Evolutionary conservation across 1,284 basidiomycete species (phyloP).

Genomic region (Ceratobasidium sp.): DNA sequence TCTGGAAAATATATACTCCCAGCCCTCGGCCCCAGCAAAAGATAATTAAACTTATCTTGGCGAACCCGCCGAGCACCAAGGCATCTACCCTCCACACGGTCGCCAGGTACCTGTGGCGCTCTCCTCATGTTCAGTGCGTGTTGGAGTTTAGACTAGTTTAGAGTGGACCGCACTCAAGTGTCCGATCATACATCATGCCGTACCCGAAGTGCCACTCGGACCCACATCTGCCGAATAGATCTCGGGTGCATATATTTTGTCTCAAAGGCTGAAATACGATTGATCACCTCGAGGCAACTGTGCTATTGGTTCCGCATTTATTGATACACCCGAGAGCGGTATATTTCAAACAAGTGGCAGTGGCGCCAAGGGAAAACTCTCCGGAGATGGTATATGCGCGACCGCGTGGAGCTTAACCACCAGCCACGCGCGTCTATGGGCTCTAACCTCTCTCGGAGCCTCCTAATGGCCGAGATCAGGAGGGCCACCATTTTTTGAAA

Average conservation of each 20-base stretch:
- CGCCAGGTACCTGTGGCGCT: slow-evolving; percentile 5
- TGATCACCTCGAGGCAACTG: background rate
- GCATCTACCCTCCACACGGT: background rate
- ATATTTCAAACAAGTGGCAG: background rate
- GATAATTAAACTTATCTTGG: background rate
- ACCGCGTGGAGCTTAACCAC: too few species aligned
- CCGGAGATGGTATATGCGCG: background rate
- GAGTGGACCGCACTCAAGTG: background rate
- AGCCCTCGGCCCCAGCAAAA: background rate
- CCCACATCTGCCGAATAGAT: background rate
- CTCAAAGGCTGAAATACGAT: background rate
- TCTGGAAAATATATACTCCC: background rate
- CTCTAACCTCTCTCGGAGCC: background rate
- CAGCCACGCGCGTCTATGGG: background rate
- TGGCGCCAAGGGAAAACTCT: background rate
- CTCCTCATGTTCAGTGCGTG: background rate
- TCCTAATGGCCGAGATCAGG: background rate
- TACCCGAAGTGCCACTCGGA: background rate
- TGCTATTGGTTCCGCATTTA: background rate
- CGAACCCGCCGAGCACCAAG: background rate
- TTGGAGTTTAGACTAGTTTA: background rate
- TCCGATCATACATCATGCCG: background rate
- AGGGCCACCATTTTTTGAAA: background rate
- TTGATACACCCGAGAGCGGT: background rate
- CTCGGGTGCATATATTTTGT: background rate